Evolutionary conservation across 1,284 basidiomycete species (phyloP).

Genomic region (Microstroma glucosiphilum): DNA sequence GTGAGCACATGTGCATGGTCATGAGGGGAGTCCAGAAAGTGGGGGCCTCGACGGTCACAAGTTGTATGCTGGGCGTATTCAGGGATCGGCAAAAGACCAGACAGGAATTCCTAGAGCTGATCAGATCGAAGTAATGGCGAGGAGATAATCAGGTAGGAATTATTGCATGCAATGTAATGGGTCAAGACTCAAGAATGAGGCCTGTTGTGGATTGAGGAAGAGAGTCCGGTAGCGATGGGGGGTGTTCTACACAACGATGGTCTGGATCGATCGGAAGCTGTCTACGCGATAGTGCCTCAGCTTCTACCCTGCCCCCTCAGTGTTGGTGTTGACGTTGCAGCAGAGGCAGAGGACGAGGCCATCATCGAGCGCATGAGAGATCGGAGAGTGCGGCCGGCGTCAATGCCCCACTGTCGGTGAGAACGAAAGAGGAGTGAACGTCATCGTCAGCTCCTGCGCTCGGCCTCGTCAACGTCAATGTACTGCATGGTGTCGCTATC

Average conservation of each 20-base stretch:
- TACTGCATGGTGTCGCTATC: neutral
- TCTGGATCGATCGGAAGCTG: too few species aligned
- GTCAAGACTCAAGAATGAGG: too few species aligned
- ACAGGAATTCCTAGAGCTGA: slow-evolving; percentile 63
- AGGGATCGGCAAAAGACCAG: slow-evolving; percentile 93
- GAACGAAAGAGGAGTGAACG: neutral
- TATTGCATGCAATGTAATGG: too few species aligned
- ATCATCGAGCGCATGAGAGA: slow-evolving; percentile 19
- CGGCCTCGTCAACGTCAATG: neutral
- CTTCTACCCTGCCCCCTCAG: too few species aligned
- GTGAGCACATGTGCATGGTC: slow-evolving; percentile 96
- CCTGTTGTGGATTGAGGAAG: too few species aligned
- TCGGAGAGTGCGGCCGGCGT: slow-evolving; percentile 31
- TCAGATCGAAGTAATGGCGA: slow-evolving; percentile 24
- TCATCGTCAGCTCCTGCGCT: neutral
- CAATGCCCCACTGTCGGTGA: slow-evolving; percentile 21
- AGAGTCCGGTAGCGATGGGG: too few species aligned
- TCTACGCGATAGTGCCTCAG: too few species aligned
- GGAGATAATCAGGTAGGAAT: neutral
- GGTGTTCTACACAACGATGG: too few species aligned
- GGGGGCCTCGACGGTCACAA: slow-evolving; percentile 87
- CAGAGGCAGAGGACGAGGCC: too few species aligned
- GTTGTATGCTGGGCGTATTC: slow-evolving; percentile 99
- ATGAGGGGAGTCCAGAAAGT: slow-evolving; percentile 99
- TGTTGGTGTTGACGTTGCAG: too few species aligned